Base-by-base conservation (phyloP, 73 alveolate species). In the Paramecium primaurelia region DNA sequence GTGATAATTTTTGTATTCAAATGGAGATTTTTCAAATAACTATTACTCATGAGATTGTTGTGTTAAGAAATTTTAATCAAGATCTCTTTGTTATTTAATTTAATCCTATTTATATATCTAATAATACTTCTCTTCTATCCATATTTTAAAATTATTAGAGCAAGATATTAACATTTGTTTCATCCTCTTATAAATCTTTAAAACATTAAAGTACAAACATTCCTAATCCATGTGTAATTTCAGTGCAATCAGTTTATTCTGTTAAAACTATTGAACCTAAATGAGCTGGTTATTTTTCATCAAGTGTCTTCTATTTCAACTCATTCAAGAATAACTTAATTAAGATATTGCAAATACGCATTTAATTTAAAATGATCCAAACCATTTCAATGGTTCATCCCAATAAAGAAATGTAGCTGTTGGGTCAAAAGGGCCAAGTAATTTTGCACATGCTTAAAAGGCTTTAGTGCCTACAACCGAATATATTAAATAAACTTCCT, bases 351-450 rank as follows among this genome's bases (percentile, higher is more conserved):
- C 6, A 18, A 18, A 36, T 75, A 75, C 88, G 59, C 88, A 75
- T 75, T 75, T 36, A 42, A 75, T 75, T 36, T 30, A 26, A 75
- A 75, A 75, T 75, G 88, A 75, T 36, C 88, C 88, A 75, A 75
- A 75, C 88, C 88, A 75, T 75, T 75, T 75, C 28, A 75, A 42
- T 6, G 88, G 88, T 75, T 75, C 88, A 75, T 75, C 88, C 88
- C 88, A 75, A 75, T 75, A 75, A 38, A 38, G 58, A 42, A 75
- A 75, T 42, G 88, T 38, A 36, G 58, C 88, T 75, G 88, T 75
- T 42, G 68, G 58, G 30, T 64, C 84, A 38, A 75, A 75, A 18
- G 68, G 68, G 2, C 44, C 58, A 22, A 38, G 47, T 20, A 75
- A 75, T 75, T 75, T 75, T 22, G 88, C 88, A 18, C 58, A 36